Base-by-base conservation (phyloP, 2,329 filamentous ascomycete species). In the Calonectria henricotiae region DNA sequence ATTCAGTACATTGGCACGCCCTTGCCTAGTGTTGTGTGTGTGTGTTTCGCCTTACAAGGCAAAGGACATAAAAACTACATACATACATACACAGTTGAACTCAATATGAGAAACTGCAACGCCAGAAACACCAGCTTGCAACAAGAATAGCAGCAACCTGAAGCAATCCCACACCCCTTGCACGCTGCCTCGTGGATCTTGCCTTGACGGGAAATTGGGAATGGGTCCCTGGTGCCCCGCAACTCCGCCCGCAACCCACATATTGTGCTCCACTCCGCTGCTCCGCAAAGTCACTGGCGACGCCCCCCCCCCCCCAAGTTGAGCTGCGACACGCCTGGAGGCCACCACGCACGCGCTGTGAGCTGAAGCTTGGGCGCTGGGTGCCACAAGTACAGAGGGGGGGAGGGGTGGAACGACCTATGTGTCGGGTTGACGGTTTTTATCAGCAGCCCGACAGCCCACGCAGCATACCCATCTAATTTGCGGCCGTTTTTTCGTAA, bases 381-480 rank as follows among this genome's bases (percentile, higher is more conserved):
- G 41, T n/a, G 41, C 41, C 35, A 37, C 35, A 37, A 8, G 35
- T 37, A 37, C 35, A 37, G 5, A 37, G 35, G 11, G 32, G 32
- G 41, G 60, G 43, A 6, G 15, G 17, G 20, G 54, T 17, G 49
- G 30, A 25, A 17, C 35, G 39, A 49, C 46, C 23, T 64, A 4
- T 64, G 23, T 30, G 61, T 69, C 67, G 67, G 67, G 67, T 35
- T 25, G 67, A n/a, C 67, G 67, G 67, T 69, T 69, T 65, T 41
- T 61, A 54, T 60, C 27, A 69, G 30, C 67, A 69, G n/a, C 30
- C 67, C 67, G 67, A 69, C n/a, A 64, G 41, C n/a, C 32, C 20
- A 37, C n/a, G 39, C 23, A 43, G 35, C 13, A 60, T 6, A 32
- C 17, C 41, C 41, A 30, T 37, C 51, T 35, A 55, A 55, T 37